A percentile compares a stretch with the other conserved stretches of the same genome.
These are phyloP conservation scores for Talaromyces sp. DNA, from an alignment of 2,329 filamentous ascomycete genomes.

Conservation along the genomic window DNA sequence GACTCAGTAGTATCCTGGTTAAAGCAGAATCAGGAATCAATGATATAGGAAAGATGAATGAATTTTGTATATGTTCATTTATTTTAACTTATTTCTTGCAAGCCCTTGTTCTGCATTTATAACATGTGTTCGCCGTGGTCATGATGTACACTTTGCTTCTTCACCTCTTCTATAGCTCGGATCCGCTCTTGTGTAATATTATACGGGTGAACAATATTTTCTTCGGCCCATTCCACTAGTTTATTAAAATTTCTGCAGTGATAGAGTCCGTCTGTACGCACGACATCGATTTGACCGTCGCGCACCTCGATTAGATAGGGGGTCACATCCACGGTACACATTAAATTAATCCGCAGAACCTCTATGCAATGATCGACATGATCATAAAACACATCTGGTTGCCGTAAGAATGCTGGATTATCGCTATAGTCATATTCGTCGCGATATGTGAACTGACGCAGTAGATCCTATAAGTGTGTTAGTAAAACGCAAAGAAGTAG, in stretches of 20 bases:
- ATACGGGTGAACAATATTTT: background rate
- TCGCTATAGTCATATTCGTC: conserved; percentile 9
- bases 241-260: conserved; percentile 5
- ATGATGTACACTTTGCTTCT: background rate
- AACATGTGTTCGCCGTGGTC: background rate
- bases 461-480: background rate
- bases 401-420: background rate
- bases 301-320: conserved; percentile 6
- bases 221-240: background rate
- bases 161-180: conserved; percentile 3
- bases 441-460: conserved; percentile 8
- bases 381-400: background rate
- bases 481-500: background rate
- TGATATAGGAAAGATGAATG: too few species aligned
- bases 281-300: background rate
- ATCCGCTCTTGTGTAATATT: conserved; percentile 5
- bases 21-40: background rate
- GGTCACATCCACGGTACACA: conserved; percentile 2
- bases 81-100: too few species aligned
- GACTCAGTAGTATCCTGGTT: background rate
- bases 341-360: conserved; percentile 4
- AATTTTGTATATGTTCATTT: too few species aligned
- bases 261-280: background rate
- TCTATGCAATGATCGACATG: conserved; percentile 8
- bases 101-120: too few species aligned